phyloP scores from a whole-genome alignment of 345 rosid genomes.

The Sisymbrium irio region DNA sequence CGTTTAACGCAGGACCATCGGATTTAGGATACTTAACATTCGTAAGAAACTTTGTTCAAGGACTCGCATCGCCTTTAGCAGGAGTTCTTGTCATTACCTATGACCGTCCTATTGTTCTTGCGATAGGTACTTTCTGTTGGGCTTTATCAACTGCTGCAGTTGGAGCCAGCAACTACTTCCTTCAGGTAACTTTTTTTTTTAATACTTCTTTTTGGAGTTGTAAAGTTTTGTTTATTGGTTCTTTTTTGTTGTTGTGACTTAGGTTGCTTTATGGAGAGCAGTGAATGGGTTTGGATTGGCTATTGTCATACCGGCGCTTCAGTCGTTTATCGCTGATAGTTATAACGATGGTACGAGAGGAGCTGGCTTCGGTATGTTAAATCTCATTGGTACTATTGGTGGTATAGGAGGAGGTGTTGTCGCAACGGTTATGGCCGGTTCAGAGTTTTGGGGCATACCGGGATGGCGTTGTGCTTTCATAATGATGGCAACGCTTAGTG shows the following conservation, averaged over 20 bases:
- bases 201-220: too few species aligned
- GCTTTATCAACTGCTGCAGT: slow-evolving; percentile 96
- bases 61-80: slow-evolving; percentile 81
- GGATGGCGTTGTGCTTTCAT: slow-evolving; percentile 98
- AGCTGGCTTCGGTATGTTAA: slow-evolving; percentile 81
- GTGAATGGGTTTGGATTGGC: slow-evolving; percentile 94
- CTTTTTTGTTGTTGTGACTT: background rate
- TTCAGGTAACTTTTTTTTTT: slow-evolving; percentile 43
- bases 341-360: slow-evolving; percentile 81
- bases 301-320: slow-evolving; percentile 94
- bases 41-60: slow-evolving; percentile 92
- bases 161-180: slow-evolving; percentile 68
- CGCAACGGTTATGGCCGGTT: slow-evolving; percentile 94
- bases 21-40: slow-evolving; percentile 96
- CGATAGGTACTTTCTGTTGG: slow-evolving; percentile 90
- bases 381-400: slow-evolving; percentile 76
- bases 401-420: slow-evolving; percentile 97
- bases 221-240: background rate
- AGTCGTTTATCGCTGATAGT: slow-evolving; percentile 95
- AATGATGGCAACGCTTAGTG: slow-evolving; percentile 78
- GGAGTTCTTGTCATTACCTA: slow-evolving; percentile 78
- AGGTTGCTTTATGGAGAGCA: slow-evolving; percentile 94
- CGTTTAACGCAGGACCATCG: slow-evolving; percentile 87
- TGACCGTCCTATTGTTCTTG: slow-evolving; percentile 88
- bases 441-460: slow-evolving; percentile 58